These are phyloP conservation scores for Metschnikowia orientalis DNA, from an alignment of 805 yeast species.

Conservation along the genomic window DNA sequence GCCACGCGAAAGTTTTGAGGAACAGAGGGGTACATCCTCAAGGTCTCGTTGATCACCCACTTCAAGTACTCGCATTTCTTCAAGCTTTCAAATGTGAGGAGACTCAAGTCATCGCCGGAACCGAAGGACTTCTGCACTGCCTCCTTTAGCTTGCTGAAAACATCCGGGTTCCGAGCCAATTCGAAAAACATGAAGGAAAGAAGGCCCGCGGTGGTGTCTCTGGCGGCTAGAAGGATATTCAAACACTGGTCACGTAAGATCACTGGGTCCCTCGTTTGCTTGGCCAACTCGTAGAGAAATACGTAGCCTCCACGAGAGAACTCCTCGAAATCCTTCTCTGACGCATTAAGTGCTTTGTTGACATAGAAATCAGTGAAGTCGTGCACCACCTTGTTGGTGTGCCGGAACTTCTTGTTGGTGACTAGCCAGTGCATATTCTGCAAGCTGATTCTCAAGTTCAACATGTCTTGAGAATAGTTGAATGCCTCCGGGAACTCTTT, in stretches of 20 bases:
- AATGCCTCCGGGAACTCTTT: conserved; percentile 14
- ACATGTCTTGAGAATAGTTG: conserved; percentile 13
- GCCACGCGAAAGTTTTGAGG: conserved; percentile 47
- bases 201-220: conserved; percentile 53
- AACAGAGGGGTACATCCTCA: conserved; percentile 50
- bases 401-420: conserved; percentile 9
- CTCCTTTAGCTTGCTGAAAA: conserved; percentile 35
- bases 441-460: conserved; percentile 11
- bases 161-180: conserved; percentile 40
- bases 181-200: conserved; percentile 44
- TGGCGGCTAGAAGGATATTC: conserved; percentile 49
- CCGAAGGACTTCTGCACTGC: conserved; percentile 33
- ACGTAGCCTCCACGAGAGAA: conserved; percentile 37
- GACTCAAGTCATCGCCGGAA: conserved; percentile 32
- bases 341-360: conserved; percentile 30
- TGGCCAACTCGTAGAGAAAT: conserved; percentile 45
- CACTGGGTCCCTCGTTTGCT: conserved; percentile 44
- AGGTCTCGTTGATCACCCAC: conserved; percentile 44
- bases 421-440: conserved; percentile 15
- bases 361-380: conserved; percentile 32
- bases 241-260: conserved; percentile 48
- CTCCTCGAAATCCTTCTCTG: conserved; percentile 28
- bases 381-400: conserved; percentile 14
- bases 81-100: conserved; percentile 44
- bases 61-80: conserved; percentile 46